Conservation (phyloP, 805 yeast genomes). For the Nakazawaea holstii region DNA sequence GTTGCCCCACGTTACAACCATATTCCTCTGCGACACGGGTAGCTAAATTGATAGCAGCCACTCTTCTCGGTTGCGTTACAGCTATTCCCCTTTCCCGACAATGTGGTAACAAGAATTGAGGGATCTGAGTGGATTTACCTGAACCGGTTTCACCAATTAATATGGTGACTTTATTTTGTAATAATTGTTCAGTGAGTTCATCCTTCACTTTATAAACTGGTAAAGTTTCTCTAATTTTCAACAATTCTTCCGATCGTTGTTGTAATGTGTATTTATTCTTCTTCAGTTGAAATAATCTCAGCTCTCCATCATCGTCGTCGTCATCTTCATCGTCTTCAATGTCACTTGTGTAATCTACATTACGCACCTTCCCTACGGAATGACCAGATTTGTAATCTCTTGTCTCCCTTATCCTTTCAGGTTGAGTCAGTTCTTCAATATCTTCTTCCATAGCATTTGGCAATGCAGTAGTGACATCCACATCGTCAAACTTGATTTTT, state of each 20-base stretch:
- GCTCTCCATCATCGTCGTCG: slow-evolving; percentile 14
- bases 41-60: slow-evolving; percentile 93
- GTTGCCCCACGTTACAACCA: slow-evolving; percentile 71
- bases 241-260: slow-evolving; percentile 37
- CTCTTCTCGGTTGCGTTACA: slow-evolving; percentile 96
- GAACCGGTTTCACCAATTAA: slow-evolving; percentile 97
- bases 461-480: not conserved
- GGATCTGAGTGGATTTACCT: slow-evolving; percentile 96
- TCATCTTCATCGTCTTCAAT: slow-evolving; percentile 24
- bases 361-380: slow-evolving; percentile 17
- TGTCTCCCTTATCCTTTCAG: slow-evolving; percentile 3
- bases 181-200: slow-evolving; percentile 51
- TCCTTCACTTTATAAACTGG: slow-evolving; percentile 76
- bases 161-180: slow-evolving; percentile 60
- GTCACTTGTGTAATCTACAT: slow-evolving; percentile 31
- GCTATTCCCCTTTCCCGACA: slow-evolving; percentile 53
- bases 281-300: slow-evolving; percentile 15
- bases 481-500: slow-evolving; percentile 20
- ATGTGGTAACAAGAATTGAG: slow-evolving; percentile 73
- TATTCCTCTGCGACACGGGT: slow-evolving; percentile 86
- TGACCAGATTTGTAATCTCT: slow-evolving; percentile 8
- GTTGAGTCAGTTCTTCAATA: not conserved
- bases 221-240: slow-evolving; percentile 48
- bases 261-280: slow-evolving; percentile 22
- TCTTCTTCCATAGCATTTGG: not conserved